A percentile compares a stretch with the other conserved stretches of the same genome.
phyloP scores from a whole-genome alignment of 2,329 filamentous ascomycete genomes.

The Clonostachys byssicola region DNA sequence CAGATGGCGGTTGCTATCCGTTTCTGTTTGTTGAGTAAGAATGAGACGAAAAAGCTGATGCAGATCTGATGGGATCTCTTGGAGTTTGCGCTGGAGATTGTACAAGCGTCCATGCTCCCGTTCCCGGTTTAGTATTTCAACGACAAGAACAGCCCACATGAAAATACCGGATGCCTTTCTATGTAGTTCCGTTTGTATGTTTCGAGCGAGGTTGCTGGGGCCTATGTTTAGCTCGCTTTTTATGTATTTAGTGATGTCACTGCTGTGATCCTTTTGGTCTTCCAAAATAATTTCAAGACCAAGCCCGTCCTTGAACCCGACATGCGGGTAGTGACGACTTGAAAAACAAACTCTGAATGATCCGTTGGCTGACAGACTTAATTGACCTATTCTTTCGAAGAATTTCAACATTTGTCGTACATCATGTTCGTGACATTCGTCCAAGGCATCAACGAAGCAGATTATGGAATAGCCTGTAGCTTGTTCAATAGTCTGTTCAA shows the following conservation, averaged over 20 bases:
- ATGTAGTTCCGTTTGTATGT: constrained; percentile 9
- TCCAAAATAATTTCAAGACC: constrained; percentile 15
- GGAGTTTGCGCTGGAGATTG: constrained; percentile 1
- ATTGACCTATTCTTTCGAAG: constrained; percentile 30
- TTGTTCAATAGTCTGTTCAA: constrained; percentile 1
- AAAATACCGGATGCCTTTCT: constrained; percentile 25
- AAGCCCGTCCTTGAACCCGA: constrained; percentile 19
- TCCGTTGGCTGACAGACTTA: constrained; percentile 7
- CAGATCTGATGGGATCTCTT: background rate
- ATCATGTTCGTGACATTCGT: constrained; percentile 25
- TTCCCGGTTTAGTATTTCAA: background rate
- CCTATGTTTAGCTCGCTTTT: background rate
- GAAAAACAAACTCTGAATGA: constrained; percentile 32
- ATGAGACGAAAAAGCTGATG: background rate
- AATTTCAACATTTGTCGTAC: constrained; percentile 34
- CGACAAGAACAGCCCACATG: constrained; percentile 1
- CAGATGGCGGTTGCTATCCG: background rate
- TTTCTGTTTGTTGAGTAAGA: background rate
- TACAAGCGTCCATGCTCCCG: background rate
- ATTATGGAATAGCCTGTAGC: constrained; percentile 3
- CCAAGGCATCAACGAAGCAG: constrained; percentile 6
- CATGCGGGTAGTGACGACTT: constrained; percentile 40
- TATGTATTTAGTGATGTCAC: constrained; percentile 18
- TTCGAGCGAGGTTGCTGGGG: background rate
- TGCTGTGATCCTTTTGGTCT: background rate